A percentile compares a stretch with the other conserved stretches of the same genome.
Conservation (phyloP, 169 alveolate species). For the Plasmodium knowlesi region DNA sequence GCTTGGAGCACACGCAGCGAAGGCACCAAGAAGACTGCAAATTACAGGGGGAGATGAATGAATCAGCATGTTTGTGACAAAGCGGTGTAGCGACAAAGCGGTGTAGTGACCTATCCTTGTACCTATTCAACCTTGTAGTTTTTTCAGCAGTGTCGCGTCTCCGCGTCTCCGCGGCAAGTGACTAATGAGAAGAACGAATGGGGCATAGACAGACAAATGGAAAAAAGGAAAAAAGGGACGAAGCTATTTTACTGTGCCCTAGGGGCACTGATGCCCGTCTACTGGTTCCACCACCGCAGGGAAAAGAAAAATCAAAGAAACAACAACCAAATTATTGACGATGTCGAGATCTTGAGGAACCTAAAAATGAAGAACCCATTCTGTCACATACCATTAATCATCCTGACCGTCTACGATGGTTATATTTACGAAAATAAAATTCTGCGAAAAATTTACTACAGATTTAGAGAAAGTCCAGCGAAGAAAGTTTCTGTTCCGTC, state of each 20-base stretch:
- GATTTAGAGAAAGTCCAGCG: not conserved
- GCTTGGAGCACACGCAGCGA: not conserved
- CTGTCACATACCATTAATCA: constrained; percentile 40
- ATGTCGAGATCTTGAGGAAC: constrained; percentile 20
- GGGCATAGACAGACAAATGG: not conserved
- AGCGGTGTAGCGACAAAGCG: not conserved
- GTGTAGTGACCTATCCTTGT: not conserved
- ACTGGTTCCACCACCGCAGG: constrained; percentile 2
- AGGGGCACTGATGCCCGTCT: not conserved
- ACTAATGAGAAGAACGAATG: not conserved
- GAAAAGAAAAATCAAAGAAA: constrained; percentile 11
- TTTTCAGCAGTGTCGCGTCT: not conserved
- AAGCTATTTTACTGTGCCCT: not conserved
- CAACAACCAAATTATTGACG: constrained; percentile 8
- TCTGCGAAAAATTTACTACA: not conserved
- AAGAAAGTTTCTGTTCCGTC: not conserved
- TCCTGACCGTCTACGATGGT: constrained; percentile 36
- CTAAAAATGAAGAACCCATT: constrained; percentile 17
- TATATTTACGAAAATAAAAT: constrained; percentile 50
- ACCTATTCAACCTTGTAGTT: not conserved
- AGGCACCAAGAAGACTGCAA: not conserved
- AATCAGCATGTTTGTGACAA: not conserved
- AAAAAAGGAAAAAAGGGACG: constrained; percentile 5
- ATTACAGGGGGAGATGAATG: not conserved
- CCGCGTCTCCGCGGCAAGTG: not conserved